A percentile compares a stretch with the other conserved stretches of the same genome.
Conservation (phyloP, 140 eudicot species). For the Bidens hawaiensis region DNA sequence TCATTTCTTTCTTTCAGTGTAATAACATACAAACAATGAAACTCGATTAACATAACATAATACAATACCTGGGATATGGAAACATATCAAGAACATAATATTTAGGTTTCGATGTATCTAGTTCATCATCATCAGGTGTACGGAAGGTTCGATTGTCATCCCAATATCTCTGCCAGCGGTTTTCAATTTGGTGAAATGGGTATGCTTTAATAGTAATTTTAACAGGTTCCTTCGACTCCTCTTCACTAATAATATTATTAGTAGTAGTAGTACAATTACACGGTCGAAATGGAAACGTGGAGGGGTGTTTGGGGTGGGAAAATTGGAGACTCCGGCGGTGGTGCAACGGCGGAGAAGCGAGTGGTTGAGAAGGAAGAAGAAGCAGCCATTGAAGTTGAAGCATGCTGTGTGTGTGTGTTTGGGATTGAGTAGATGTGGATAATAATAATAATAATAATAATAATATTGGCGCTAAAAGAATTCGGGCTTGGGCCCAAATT, state of each 20-base stretch:
- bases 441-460: no score
- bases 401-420: conserved; percentile 12
- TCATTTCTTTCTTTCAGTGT: no score
- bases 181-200: conserved; percentile 79
- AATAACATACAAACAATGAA: not conserved
- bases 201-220: conserved; percentile 55
- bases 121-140: conserved; percentile 62
- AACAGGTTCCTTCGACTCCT: conserved; percentile 28
- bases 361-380: conserved; percentile 37
- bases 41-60: not conserved
- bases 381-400: conserved; percentile 43
- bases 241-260: not conserved
- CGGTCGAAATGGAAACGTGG: conserved; percentile 5
- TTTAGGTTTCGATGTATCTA: conserved; percentile 89
- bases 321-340: conserved; percentile 17
- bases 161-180: conserved; percentile 83
- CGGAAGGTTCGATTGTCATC: conserved; percentile 79
- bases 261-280: conserved; percentile 15
- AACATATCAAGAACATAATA: conserved; percentile 95
- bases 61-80: conserved; percentile 80
- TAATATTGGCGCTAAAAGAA: conserved; percentile 23
- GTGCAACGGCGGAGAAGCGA: conserved; percentile 17
- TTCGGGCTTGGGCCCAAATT: not conserved
- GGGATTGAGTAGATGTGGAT: conserved; percentile 12
- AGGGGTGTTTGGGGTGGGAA: conserved; percentile 23